Conservation (phyloP, 768 basidiomycete genomes). For the Lentinula detonsa region DNA sequence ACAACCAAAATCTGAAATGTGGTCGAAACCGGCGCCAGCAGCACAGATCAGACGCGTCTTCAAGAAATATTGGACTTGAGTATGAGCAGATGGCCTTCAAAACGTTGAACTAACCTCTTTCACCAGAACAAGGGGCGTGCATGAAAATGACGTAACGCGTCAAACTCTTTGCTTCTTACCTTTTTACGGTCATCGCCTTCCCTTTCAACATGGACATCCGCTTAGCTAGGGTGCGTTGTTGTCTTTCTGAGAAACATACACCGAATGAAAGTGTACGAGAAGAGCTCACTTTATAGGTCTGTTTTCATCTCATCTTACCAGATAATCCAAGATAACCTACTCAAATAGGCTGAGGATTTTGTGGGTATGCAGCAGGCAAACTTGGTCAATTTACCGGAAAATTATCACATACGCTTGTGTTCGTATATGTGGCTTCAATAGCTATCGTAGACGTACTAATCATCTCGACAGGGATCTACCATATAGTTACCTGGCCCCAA, state of each 20-base stretch:
- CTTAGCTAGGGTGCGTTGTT: slow-evolving; percentile 33
- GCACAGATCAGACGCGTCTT: too few species aligned
- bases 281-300: background rate
- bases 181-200: slow-evolving; percentile 9
- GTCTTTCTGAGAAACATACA: slow-evolving; percentile 11
- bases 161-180: background rate
- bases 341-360: slow-evolving; percentile 73
- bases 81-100: too few species aligned
- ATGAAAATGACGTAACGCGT: too few species aligned
- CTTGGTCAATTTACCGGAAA: slow-evolving; percentile 88
- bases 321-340: background rate
- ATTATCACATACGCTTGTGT: slow-evolving; percentile 83
- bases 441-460: background rate
- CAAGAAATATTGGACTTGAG: too few species aligned
- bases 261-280: background rate
- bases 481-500: slow-evolving; percentile 88
- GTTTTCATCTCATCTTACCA: slow-evolving; percentile 3
- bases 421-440: slow-evolving; percentile 14
- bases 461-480: slow-evolving; percentile 67
- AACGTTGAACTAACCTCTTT: too few species aligned
- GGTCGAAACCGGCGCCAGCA: too few species aligned
- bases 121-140: too few species aligned
- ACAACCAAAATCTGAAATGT: too few species aligned
- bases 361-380: slow-evolving; percentile 93
- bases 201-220: slow-evolving; percentile 41